A percentile compares a stretch with the other conserved stretches of the same genome.
Evolutionary conservation across 257 asterid species (phyloP).

Genomic region (Solanum sejunctum): DNA sequence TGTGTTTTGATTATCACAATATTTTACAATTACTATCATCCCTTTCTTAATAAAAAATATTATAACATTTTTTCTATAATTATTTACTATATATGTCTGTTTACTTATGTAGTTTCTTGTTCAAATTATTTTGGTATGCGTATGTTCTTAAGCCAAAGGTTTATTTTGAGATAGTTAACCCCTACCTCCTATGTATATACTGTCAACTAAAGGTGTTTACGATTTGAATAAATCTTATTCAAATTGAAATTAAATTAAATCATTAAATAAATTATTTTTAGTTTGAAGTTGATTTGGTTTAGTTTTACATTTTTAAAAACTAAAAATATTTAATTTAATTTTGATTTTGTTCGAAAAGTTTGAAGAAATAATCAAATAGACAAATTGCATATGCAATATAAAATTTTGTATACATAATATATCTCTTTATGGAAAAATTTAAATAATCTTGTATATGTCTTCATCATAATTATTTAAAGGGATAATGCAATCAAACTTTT

Average conservation of each 20-base stretch:
- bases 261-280: not conserved
- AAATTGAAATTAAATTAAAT: not conserved
- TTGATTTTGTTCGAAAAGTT: too few relatives aligned
- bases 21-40: not conserved
- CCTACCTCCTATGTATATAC: accelerated
- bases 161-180: accelerated
- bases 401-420: too few relatives aligned
- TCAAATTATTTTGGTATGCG: not conserved
- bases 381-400: too few relatives aligned
- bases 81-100: not conserved
- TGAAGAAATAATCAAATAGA: too few relatives aligned
- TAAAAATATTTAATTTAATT: too few relatives aligned
- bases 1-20: not conserved
- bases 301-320: not conserved
- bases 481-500: not conserved
- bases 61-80: not conserved
- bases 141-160: not conserved
- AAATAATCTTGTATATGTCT: not conserved
- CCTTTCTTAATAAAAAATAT: not conserved
- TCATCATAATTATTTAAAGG: not conserved
- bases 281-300: not conserved
- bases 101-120: not conserved
- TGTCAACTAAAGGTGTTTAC: not conserved
- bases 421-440: too few relatives aligned
- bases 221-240: not conserved